A percentile compares a stretch with the other conserved stretches of the same genome.
Evolutionary conservation across 2,329 filamentous ascomycete genomes (phyloP).

Genomic region (Clonostachys byssicola): DNA sequence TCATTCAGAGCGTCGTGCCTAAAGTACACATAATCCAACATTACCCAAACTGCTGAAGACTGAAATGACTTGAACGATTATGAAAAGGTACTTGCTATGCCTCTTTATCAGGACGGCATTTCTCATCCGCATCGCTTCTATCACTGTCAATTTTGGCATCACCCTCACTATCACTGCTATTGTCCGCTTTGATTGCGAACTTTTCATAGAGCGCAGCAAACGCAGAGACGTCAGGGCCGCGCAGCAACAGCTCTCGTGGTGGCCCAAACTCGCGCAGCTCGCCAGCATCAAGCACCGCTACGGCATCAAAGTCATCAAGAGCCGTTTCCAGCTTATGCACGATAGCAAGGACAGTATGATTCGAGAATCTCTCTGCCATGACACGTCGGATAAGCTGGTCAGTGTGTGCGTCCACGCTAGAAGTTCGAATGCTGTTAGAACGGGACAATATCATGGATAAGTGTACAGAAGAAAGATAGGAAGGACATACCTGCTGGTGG

Average conservation of each 20-base stretch:
- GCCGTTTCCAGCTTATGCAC: slow-evolving; percentile 48
- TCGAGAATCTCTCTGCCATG: slow-evolving; percentile 7
- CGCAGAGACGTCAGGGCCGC: no score
- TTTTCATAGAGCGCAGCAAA: no score
- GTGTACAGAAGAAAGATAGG: neutral
- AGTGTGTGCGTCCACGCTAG: slow-evolving; percentile 7
- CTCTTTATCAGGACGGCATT: no score
- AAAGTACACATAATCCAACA: no score
- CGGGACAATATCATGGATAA: neutral
- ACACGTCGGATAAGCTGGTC: neutral
- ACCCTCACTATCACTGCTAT: no score
- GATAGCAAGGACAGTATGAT: slow-evolving; percentile 39
- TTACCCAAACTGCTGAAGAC: no score
- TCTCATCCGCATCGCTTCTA: no score
- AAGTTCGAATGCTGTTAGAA: neutral
- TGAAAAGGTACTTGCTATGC: no score
- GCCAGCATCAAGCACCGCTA: slow-evolving; percentile 46
- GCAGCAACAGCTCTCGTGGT: neutral
- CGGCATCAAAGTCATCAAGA: slow-evolving; percentile 40
- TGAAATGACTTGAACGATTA: no score
- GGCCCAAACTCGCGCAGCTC: slow-evolving; percentile 31
- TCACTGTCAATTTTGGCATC: no score
- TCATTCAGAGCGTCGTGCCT: no score
- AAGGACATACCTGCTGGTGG: slow-evolving; percentile 18
- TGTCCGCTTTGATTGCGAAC: no score